Conservation (phyloP, 2,329 filamentous ascomycete genomes). For the Colletotrichum sp. region DNA sequence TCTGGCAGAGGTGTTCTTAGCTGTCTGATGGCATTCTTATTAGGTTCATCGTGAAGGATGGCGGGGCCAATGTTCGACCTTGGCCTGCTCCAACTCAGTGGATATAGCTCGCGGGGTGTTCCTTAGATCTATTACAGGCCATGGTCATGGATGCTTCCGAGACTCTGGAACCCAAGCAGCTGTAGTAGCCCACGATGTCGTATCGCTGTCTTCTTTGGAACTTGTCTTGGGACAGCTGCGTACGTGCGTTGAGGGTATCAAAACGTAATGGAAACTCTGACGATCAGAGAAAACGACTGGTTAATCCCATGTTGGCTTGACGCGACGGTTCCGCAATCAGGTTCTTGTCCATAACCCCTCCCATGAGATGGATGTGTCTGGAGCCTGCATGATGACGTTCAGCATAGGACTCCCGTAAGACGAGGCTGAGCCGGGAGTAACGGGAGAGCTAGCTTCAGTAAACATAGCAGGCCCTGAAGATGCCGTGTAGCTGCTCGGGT, state of each 20-base stretch:
- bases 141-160: not conserved
- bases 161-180: not conserved
- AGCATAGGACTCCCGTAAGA: not conserved
- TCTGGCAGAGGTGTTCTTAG: not conserved
- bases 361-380: not conserved
- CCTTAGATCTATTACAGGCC: not conserved
- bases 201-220: not conserved
- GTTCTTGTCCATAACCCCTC: fast-evolving
- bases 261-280: not conserved
- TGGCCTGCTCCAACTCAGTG: not conserved
- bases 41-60: not conserved
- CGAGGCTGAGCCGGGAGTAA: not conserved
- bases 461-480: not conserved
- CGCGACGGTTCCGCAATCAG: not conserved
- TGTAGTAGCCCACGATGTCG: not conserved
- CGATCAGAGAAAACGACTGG: too few relatives aligned
- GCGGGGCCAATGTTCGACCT: not conserved
- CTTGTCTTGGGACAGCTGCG: not conserved
- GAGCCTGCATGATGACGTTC: not conserved
- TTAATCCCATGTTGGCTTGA: not conserved
- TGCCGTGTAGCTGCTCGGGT: not conserved
- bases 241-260: not conserved
- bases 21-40: not conserved
- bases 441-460: not conserved
- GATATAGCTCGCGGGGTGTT: not conserved